phyloP scores from a whole-genome alignment of 176 grass and related monocot species.

The Coix lacrymajobi region DNA sequence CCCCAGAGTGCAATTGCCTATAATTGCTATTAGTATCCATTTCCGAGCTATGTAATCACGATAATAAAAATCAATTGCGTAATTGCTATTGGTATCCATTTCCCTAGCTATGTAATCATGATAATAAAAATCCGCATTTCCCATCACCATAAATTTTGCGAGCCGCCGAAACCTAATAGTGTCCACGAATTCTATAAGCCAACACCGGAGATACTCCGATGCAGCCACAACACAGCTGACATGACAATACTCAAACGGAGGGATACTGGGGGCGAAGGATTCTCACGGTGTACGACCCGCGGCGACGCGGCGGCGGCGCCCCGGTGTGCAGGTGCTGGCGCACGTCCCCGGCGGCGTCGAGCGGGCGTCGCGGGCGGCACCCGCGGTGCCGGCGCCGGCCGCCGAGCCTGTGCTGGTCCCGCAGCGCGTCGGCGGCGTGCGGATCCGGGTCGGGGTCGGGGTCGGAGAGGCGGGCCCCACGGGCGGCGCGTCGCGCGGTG shows the following conservation, averaged over 20 bases:
- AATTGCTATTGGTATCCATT: background rate
- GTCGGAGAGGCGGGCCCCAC: slow-evolving; percentile 47
- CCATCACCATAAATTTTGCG: background rate
- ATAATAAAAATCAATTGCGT: too few species aligned
- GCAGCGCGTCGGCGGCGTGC: slow-evolving; percentile 4
- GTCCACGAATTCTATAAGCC: background rate
- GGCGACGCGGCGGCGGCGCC: slow-evolving; percentile 29
- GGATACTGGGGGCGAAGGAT: background rate
- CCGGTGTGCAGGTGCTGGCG: slow-evolving; percentile 32
- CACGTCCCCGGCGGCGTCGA: slow-evolving; percentile 33
- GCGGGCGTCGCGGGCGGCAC: slow-evolving; percentile 34
- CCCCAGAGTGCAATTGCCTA: too few species aligned
- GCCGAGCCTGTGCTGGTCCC: slow-evolving; percentile 36
- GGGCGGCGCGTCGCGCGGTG: slow-evolving; percentile 52
- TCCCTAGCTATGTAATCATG: background rate
- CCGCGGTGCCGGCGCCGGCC: slow-evolving; percentile 27
- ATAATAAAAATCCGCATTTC: background rate
- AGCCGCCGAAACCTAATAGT: background rate
- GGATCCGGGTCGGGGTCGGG: slow-evolving; percentile 41
- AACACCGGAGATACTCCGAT: background rate
- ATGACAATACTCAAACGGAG: background rate
- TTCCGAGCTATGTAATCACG: too few species aligned
- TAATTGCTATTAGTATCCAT: too few species aligned
- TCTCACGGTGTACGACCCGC: slow-evolving; percentile 44
- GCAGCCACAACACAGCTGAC: background rate